Base-by-base conservation (phyloP, 2,329 filamentous ascomycete species). In the Cordyceps fumosorosea region DNA sequence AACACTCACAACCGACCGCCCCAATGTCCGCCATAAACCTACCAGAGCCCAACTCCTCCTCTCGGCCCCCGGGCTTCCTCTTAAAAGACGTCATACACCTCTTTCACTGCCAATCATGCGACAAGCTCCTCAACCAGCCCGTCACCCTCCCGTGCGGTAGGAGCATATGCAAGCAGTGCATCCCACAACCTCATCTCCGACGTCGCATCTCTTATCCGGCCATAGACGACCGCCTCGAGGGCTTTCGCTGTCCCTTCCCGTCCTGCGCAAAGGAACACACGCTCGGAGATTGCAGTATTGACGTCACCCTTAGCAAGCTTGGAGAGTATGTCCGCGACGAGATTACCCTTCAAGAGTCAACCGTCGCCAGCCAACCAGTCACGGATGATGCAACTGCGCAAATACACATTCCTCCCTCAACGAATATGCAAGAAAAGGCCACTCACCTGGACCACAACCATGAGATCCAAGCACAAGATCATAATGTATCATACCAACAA, bases 121-220 rank as follows among this genome's bases (percentile, higher is more conserved):
- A 87, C 3, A 78, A 78, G 50, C 87, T 89, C 1, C 78, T 95
- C 34, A 79, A 76, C 52, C 80, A 84, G 10, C 90, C 92, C 5
- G 81, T 91, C 62, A 89, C 89, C 0, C 77, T 96, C 5, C 91
- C 92, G 5, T 97, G 93, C 72, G 91, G 92, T 32, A 85, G 88
- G 69, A 88, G 87, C 12, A 74, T 96, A 12, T 97, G 93, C 76
- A 86, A 83, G 69, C 73, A 74, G 56, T 97, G 93, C 73, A 75
- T 96, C 1, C 92, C 92, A 1, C 75, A 83, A 53, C 76, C 86
- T 2, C 83, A 88, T 68, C 73, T 80, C 18, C 84, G 91, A 51
- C 78, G 78, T 54, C 85, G 90, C 64, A 89, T 96, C 63, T 89
- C 90, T 2, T 96, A 93, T 72, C 91, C 91, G 0, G 85, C 85